Conservation (phyloP, 805 yeast species). For the Yarrowia sp. region DNA sequence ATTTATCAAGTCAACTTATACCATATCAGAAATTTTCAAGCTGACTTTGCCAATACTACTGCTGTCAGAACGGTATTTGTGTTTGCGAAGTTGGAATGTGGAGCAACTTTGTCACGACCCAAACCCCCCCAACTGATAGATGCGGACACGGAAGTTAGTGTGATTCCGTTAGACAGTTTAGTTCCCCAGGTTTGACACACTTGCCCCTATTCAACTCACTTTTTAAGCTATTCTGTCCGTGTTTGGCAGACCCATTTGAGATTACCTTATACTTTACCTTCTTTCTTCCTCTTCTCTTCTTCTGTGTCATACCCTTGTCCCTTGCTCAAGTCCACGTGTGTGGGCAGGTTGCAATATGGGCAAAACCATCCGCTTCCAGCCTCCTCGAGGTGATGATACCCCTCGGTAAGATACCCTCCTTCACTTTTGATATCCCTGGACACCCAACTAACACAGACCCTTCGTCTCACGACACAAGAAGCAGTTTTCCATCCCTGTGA, state of each 20-base stretch:
- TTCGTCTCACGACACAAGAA: conserved; percentile 21
- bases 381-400: conserved; percentile 26
- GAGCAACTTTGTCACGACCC: no score
- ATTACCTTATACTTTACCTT: conserved; percentile 8
- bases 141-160: no score
- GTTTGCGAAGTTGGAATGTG: no score
- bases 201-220: no score
- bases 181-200: no score
- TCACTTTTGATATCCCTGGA: neutral
- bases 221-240: neutral
- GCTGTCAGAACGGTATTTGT: no score
- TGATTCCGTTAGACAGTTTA: no score
- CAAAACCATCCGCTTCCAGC: conserved; percentile 18
- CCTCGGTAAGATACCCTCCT: conserved; percentile 27
- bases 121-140: no score
- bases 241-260: neutral
- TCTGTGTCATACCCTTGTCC: conserved; percentile 28
- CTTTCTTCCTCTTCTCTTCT: neutral
- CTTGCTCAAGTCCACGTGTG: conserved; percentile 27
- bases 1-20: no score
- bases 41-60: no score
- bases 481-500: conserved; percentile 13
- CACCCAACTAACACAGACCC: conserved; percentile 17
- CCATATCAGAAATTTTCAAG: no score
- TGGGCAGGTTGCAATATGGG: conserved; percentile 33